Base-by-base conservation (phyloP, 2,329 filamentous ascomycete species). In the Penicillium nordicum region DNA sequence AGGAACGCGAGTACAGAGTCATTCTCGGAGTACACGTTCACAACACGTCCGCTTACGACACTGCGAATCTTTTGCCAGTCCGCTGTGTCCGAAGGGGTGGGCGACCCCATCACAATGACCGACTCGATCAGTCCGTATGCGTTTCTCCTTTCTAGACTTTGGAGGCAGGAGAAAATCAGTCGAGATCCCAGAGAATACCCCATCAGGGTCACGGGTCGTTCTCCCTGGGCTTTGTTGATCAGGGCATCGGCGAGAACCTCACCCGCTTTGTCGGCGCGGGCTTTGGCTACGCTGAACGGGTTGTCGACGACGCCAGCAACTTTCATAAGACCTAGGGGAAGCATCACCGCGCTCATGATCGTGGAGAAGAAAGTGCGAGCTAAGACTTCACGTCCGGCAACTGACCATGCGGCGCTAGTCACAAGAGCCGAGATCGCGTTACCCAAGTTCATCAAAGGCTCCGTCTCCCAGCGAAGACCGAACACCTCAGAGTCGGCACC, bases 1-100 rank as follows among this genome's bases (percentile, higher is more conserved):
- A 96, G 78, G 69, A 96, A 93, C 1, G 86, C 92, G 1, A 97
- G 84, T 32, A 97, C 86, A 67, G 90, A 89, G 73, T 97, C 92
- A 58, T 94, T 92, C 50, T 88, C 85, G 1, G 90, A 93, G 74
- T 88, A 96, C 9, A 93, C 90, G 65, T 97, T 97, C 65, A 96
- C 88, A 8, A 96, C 81, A 55, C 88, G 84, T 2, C 92, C 92
- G 1, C 87, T 84, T 0, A 96, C 91, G 0, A 93, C 90, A 43
- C 84, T 85, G 30, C 90, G 84, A 63, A 96, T 84, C 37, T 84
- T 79, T 43, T 87, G 82, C 92, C 92, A 97, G 63, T 91, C 85
- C 1, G 80, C 80, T 0, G 83, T 74, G 43, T 88, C 83, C 0
- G 88, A 89, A 0, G 92, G 90, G 0, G 88, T 85, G 0, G 92